Conservation (phyloP, 2,329 filamentous ascomycete genomes). For the Teratosphaeria destructans region DNA sequence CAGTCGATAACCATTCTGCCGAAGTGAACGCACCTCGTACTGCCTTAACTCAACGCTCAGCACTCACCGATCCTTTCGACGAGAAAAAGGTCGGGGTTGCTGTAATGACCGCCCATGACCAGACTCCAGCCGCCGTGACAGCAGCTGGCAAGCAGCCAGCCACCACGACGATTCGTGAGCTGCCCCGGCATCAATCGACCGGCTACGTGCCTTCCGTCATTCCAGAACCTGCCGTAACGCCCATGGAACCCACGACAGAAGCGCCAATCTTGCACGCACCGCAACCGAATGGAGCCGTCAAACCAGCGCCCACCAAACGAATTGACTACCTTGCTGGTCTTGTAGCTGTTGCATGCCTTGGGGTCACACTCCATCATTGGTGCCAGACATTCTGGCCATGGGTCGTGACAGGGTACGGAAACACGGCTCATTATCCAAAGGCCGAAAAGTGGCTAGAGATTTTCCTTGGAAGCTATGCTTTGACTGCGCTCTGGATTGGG, state of each 20-base stretch:
- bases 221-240: not conserved
- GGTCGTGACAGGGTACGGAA: constrained; percentile 14
- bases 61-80: not conserved
- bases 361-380: constrained; percentile 38
- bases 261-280: not conserved
- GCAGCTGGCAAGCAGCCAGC: not conserved
- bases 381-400: constrained; percentile 29
- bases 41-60: not conserved
- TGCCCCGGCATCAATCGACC: not conserved
- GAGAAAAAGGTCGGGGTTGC: not conserved
- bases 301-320: not conserved
- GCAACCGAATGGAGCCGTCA: not conserved
- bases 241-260: not conserved
- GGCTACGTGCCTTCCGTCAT: not conserved
- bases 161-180: not conserved
- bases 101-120: not conserved
- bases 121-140: not conserved
- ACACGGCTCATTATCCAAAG: constrained; percentile 24
- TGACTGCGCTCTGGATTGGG: constrained; percentile 39
- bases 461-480: constrained; percentile 31
- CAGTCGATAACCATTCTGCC: not conserved
- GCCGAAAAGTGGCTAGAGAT: constrained; percentile 33
- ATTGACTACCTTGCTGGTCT: constrained; percentile 31
- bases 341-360: constrained; percentile 32
- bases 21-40: not conserved